Evolutionary conservation across 1,139 yeast genomes (phyloP).

Genomic region (Arxiozyma heterogenica): DNA sequence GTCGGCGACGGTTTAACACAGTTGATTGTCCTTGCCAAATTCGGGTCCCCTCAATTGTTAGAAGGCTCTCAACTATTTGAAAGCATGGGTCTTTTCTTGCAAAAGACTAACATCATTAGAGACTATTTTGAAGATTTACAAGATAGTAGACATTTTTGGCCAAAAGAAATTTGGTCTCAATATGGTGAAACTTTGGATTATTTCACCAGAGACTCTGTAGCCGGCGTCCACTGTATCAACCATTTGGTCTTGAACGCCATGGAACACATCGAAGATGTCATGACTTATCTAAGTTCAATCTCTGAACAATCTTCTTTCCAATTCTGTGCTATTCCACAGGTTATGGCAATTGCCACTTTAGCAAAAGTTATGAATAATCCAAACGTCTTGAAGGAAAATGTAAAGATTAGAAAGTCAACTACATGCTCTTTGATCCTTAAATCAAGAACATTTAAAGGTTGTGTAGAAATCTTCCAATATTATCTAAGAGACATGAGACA

Average conservation of each 20-base stretch:
- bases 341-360: constrained; percentile 94
- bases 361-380: constrained; percentile 80
- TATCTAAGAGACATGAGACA: constrained; percentile 72
- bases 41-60: constrained; percentile 43
- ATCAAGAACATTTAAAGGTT: constrained; percentile 68
- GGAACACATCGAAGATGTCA: constrained; percentile 66
- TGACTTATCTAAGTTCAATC: constrained; percentile 66
- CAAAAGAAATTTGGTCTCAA: constrained; percentile 82
- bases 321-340: constrained; percentile 96
- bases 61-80: constrained; percentile 41
- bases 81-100: constrained; percentile 87
- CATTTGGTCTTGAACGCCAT: constrained; percentile 77
- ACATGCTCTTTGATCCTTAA: constrained; percentile 69
- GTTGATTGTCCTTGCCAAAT: constrained; percentile 60
- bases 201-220: constrained; percentile 43
- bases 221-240: constrained; percentile 67
- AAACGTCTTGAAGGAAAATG: constrained; percentile 55
- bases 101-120: constrained; percentile 75
- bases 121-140: constrained; percentile 88
- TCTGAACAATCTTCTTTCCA: constrained; percentile 77
- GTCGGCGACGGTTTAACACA: constrained; percentile 94
- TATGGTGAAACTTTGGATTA: constrained; percentile 53
- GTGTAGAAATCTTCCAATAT: constrained; percentile 62
- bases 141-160: constrained; percentile 96
- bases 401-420: constrained; percentile 89